These are phyloP conservation scores for Erodium moschatum DNA, from an alignment of 441 rosid genomes.

Conservation along the genomic window DNA sequence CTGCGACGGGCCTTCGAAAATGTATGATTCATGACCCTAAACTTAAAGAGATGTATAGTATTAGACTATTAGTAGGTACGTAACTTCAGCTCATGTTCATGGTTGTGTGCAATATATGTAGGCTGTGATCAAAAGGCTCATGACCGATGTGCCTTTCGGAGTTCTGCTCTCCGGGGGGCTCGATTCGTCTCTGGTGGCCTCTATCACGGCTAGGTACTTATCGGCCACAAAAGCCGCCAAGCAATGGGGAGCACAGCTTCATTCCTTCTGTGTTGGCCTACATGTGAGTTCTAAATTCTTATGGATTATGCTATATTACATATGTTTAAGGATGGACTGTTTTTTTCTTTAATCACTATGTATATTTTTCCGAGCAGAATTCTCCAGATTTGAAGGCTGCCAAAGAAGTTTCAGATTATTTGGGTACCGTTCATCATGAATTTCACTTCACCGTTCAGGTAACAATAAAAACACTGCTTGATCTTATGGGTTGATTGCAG, in stretches of 20 bases:
- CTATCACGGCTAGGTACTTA: slow-evolving; percentile 75
- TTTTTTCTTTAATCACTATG: slow-evolving; percentile 13
- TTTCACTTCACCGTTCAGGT: slow-evolving; percentile 95
- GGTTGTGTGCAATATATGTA: slow-evolving; percentile 21
- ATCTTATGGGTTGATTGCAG: too few species aligned
- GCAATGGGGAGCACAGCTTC: slow-evolving; percentile 94
- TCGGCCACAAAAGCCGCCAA: slow-evolving; percentile 61
- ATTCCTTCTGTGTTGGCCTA: slow-evolving; percentile 85
- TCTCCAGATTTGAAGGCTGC: slow-evolving; percentile 93
- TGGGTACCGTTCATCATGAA: slow-evolving; percentile 88
- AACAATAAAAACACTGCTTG: background rate
- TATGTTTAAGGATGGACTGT: slow-evolving; percentile 12
- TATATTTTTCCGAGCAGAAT: slow-evolving; percentile 35
- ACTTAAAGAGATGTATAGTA: too few species aligned
- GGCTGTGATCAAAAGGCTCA: slow-evolving; percentile 93
- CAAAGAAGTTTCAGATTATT: slow-evolving; percentile 90
- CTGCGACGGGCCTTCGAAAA: slow-evolving; percentile 69
- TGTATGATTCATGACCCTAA: slow-evolving; percentile 27
- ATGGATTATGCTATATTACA: too few species aligned
- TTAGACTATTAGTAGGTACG: too few species aligned
- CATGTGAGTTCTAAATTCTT: slow-evolving; percentile 37
- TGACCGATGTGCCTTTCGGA: slow-evolving; percentile 99
- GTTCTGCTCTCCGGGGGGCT: slow-evolving; percentile 96
- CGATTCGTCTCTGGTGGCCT: slow-evolving; percentile 95
- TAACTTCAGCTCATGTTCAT: too few species aligned